Conservation (phyloP, 805 yeast genomes). For the Nakazawaea siamensis region DNA sequence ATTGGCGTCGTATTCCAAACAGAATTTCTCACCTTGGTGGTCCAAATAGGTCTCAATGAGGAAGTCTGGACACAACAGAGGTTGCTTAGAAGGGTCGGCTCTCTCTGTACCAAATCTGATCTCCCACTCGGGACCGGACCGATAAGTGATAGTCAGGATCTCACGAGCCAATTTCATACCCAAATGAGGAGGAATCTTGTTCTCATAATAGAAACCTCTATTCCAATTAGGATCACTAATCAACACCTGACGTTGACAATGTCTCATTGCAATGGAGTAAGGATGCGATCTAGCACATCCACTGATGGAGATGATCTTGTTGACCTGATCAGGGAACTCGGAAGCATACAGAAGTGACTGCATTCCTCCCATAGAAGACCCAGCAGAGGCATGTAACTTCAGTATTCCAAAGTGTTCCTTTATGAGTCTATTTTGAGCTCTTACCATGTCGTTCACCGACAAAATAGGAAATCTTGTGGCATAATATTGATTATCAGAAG, state of each 20-base stretch:
- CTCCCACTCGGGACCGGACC: conserved; percentile 98
- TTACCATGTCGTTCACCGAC: conserved; percentile 82
- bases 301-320: conserved; percentile 68
- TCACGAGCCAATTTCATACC: conserved; percentile 94
- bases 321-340: conserved; percentile 73
- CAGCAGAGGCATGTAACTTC: conserved; percentile 71
- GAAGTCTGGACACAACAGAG: conserved; percentile 91
- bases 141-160: conserved; percentile 87
- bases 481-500: conserved; percentile 56
- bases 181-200: conserved; percentile 74
- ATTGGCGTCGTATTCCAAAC: conserved; percentile 85
- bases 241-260: conserved; percentile 84
- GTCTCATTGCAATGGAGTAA: conserved; percentile 87
- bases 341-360: conserved; percentile 83
- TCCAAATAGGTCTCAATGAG: conserved; percentile 88
- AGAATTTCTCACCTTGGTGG: conserved; percentile 92
- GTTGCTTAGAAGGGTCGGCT: conserved; percentile 68
- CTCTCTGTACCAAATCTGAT: conserved; percentile 83
- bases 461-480: conserved; percentile 86
- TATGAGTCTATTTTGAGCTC: conserved; percentile 75
- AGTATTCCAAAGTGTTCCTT: conserved; percentile 51
- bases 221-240: conserved; percentile 96
- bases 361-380: conserved; percentile 99
- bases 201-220: conserved; percentile 76
- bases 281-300: conserved; percentile 96